These are phyloP conservation scores for Penicillium nucicola DNA, from an alignment of 495 filamentous ascomycete species.

Conservation along the genomic window DNA sequence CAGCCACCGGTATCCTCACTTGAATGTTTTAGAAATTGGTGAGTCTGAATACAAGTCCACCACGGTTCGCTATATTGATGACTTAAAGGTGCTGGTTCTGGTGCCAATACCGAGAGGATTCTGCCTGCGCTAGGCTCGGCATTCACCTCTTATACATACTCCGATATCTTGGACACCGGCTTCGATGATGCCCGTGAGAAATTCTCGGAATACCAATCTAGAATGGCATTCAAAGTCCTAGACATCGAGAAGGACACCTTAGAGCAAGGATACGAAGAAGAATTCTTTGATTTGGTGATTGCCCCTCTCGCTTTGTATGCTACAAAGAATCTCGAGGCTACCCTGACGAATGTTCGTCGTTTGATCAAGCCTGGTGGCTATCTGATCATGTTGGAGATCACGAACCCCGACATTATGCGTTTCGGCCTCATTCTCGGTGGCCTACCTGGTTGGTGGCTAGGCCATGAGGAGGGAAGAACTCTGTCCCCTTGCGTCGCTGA, in stretches of 20 bases:
- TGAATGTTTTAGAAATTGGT: conserved; percentile 39
- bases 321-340: conserved; percentile 19
- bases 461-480: conserved; percentile 39
- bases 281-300: conserved; percentile 49
- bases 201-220: conserved; percentile 13
- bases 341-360: conserved; percentile 21
- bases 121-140: conserved; percentile 11
- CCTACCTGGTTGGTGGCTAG: conserved; percentile 53
- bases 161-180: conserved; percentile 46
- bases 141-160: conserved; percentile 45
- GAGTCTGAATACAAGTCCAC: too few relatives aligned
- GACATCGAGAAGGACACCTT: conserved; percentile 38
- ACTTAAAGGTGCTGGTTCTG: conserved; percentile 30
- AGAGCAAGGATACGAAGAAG: conserved; percentile 40
- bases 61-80: neutral
- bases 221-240: conserved; percentile 44
- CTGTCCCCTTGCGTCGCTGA: conserved; percentile 31
- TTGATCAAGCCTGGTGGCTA: conserved; percentile 55
- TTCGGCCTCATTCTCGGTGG: conserved; percentile 32
- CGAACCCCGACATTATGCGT: conserved; percentile 25
- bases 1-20: conserved; percentile 25
- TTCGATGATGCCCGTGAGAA: conserved; percentile 30
- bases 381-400: conserved; percentile 46
- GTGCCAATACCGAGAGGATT: conserved; percentile 38
- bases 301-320: conserved; percentile 24